Conservation (phyloP, 169 alveolate species). For the Babesia bigemina region DNA sequence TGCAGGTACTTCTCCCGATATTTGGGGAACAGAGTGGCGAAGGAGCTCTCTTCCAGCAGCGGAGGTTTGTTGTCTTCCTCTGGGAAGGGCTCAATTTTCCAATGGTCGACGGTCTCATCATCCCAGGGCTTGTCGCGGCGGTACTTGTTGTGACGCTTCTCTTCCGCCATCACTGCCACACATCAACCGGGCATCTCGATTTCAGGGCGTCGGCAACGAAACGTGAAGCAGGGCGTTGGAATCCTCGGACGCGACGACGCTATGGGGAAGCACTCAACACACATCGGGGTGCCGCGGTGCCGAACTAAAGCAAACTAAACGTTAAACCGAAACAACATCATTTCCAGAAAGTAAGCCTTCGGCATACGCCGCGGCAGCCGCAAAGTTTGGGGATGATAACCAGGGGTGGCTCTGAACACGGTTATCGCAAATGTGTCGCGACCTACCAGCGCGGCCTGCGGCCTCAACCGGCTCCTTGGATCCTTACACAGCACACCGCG, state of each 20-base stretch:
- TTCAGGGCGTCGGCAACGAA: background rate
- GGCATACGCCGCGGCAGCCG: background rate
- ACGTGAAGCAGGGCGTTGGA: background rate
- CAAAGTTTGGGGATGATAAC: background rate
- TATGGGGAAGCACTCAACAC: slow-evolving; percentile 14
- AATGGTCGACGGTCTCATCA: slow-evolving; percentile 96
- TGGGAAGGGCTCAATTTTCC: slow-evolving; percentile 93
- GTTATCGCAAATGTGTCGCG: background rate
- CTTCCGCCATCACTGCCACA: slow-evolving; percentile 38
- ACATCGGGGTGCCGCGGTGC: background rate
- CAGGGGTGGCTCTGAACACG: slow-evolving; percentile 4
- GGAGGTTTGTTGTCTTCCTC: slow-evolving; percentile 77
- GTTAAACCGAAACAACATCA: background rate
- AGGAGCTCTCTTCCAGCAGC: slow-evolving; percentile 95
- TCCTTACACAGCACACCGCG: slow-evolving; percentile 30
- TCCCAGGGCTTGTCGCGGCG: slow-evolving; percentile 99
- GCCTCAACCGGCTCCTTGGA: slow-evolving; percentile 22
- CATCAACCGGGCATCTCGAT: background rate
- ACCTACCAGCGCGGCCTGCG: slow-evolving; percentile 51
- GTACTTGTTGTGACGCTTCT: slow-evolving; percentile 84
- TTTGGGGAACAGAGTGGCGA: slow-evolving; percentile 96
- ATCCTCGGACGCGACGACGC: background rate
- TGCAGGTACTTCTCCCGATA: slow-evolving; percentile 97
- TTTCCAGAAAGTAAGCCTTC: background rate
- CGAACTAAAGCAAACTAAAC: background rate